Evolutionary conservation across 768 basidiomycete genomes (phyloP).

Genomic region (Suillus clintonianus): DNA sequence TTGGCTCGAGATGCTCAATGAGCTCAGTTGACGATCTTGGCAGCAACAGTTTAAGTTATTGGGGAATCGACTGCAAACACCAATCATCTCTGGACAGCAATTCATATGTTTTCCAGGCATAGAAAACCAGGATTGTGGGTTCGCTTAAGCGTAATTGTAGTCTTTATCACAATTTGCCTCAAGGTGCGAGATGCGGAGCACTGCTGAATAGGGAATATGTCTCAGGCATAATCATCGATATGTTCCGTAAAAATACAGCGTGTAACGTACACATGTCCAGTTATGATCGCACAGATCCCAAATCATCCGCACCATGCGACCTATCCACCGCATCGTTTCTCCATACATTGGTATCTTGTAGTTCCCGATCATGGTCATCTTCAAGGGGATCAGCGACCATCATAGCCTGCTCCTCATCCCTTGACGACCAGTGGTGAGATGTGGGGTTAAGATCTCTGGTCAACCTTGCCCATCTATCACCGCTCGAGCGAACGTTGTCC

Average conservation of each 20-base stretch:
- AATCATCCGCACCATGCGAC: background rate
- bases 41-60: background rate
- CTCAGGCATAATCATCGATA: background rate
- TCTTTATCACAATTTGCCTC: background rate
- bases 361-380: constrained; percentile 9
- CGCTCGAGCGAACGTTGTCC: constrained; percentile 13
- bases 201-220: background rate
- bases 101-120: background rate
- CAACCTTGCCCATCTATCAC: constrained; percentile 17
- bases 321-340: background rate
- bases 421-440: constrained; percentile 34
- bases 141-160: background rate
- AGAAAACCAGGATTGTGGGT: background rate
- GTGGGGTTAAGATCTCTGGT: constrained; percentile 17
- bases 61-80: background rate
- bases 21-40: background rate
- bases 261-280: background rate
- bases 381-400: constrained; percentile 27
- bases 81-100: background rate
- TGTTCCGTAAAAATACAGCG: constrained; percentile 1
- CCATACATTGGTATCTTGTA: background rate
- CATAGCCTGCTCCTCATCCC: constrained; percentile 32
- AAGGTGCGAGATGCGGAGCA: background rate
- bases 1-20: background rate
- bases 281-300: background rate